Conservation (phyloP, 352 stramenopile genomes). For the Phytophthora multivora region DNA sequence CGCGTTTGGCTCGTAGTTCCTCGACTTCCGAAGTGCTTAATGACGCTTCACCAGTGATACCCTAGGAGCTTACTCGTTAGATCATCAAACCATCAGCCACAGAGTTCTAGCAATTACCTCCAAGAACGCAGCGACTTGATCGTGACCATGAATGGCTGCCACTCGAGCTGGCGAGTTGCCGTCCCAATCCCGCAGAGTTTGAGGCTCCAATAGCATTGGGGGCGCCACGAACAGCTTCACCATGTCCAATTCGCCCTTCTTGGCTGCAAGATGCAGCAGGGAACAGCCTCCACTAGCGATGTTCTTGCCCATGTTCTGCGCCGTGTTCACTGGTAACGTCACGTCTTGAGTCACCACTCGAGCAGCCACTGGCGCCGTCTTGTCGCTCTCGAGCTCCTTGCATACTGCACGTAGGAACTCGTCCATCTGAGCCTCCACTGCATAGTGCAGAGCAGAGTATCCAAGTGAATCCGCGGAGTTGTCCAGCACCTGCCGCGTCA, state of each 20-base stretch:
- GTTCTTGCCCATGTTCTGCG: constrained; percentile 67
- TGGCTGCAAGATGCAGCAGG: constrained; percentile 70
- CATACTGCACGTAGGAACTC: constrained; percentile 48
- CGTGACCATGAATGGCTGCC: constrained; percentile 49
- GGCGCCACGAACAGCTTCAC: constrained; percentile 49
- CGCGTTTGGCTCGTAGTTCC: constrained; percentile 34
- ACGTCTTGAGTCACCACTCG: constrained; percentile 64
- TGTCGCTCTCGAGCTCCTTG: constrained; percentile 25
- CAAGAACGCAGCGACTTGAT: constrained; percentile 44
- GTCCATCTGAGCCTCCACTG: constrained; percentile 73
- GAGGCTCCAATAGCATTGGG: constrained; percentile 37
- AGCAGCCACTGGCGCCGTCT: constrained; percentile 17
- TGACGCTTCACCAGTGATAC: constrained; percentile 17
- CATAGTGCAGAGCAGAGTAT: constrained; percentile 78
- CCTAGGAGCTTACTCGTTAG: constrained; percentile 2
- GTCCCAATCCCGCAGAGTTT: constrained; percentile 58
- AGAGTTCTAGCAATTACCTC: constrained; percentile 23
- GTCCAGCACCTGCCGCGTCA: constrained; percentile 70
- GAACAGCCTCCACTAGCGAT: constrained; percentile 75
- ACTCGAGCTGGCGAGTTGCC: constrained; percentile 55
- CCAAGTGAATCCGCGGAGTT: constrained; percentile 72
- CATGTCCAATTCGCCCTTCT: constrained; percentile 59
- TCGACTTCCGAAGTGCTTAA: constrained; percentile 30
- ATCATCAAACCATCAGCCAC: background rate
- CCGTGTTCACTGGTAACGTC: constrained; percentile 63